Evolutionary conservation across 2,329 filamentous ascomycete species (phyloP).

Genomic region (Graphilbum ipis-grandicollis): DNA sequence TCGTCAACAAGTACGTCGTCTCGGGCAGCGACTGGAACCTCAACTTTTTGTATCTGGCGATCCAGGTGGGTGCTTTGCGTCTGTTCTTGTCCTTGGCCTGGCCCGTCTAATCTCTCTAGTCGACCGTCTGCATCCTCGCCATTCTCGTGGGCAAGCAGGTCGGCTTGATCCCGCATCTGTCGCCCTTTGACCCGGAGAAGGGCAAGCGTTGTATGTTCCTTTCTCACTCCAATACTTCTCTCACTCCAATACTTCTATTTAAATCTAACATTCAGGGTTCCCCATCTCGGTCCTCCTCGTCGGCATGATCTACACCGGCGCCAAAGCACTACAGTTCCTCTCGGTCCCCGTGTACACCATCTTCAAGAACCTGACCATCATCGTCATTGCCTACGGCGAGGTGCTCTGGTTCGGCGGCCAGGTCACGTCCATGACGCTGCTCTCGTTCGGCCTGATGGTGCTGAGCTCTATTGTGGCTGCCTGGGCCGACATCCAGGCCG

Average conservation of each 20-base stretch:
- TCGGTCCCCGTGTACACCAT: conserved; percentile 98
- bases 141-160: conserved; percentile 69
- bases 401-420: conserved; percentile 95
- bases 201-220: conserved; percentile 67
- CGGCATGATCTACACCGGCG: conserved; percentile 97
- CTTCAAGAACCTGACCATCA: conserved; percentile 99
- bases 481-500: conserved; percentile 91
- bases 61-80: conserved; percentile 56
- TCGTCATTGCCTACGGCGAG: conserved; percentile 95
- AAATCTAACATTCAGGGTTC: conserved; percentile 47
- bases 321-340: conserved; percentile 88
- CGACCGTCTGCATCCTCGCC: conserved; percentile 70
- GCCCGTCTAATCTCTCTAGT: conserved; percentile 32
- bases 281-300: conserved; percentile 90
- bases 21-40: conserved; percentile 85
- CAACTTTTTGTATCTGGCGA: conserved; percentile 83
- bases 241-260: not conserved
- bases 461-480: conserved; percentile 85
- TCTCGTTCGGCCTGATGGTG: conserved; percentile 95
- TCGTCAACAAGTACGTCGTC: conserved; percentile 98
- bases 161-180: conserved; percentile 66
- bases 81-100: not conserved
- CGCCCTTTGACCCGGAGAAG: conserved; percentile 72
- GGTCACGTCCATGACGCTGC: conserved; percentile 70
- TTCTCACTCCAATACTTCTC: not conserved